Conservation (phyloP, 495 filamentous ascomycete species). For the Chlorociboria aeruginascens region DNA sequence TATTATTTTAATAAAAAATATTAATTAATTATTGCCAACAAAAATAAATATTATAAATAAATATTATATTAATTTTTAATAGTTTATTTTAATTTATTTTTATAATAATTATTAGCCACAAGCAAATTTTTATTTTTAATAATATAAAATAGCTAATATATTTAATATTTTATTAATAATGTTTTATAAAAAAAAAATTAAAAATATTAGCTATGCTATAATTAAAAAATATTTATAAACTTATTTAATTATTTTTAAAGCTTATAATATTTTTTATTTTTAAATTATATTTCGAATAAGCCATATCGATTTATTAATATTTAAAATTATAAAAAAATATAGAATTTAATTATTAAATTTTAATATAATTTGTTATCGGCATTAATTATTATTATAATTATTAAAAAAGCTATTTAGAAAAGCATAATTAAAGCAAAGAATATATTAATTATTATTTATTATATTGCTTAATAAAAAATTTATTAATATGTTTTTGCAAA, state of each 20-base stretch:
- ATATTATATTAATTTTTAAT: not conserved
- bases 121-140: not conserved
- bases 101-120: not conserved
- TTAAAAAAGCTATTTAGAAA: not conserved
- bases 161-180: not conserved
- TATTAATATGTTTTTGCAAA: not conserved
- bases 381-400: not conserved
- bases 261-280: not conserved
- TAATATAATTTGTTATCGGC: not conserved
- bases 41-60: not conserved
- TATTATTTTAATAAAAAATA: not conserved
- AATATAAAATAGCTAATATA: not conserved
- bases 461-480: not conserved
- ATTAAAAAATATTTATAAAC: not conserved
- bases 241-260: not conserved
- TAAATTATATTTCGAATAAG: not conserved
- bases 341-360: not conserved
- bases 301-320: not conserved
- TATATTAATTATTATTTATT: not conserved
- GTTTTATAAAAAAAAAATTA: not conserved
- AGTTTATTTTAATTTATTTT: not conserved
- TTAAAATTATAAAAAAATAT: not conserved
- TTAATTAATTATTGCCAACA: not conserved
- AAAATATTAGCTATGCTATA: not conserved
- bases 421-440: not conserved